Evolutionary conservation across 306 rosid species (phyloP).

Genomic region (Prunus dulcis): DNA sequence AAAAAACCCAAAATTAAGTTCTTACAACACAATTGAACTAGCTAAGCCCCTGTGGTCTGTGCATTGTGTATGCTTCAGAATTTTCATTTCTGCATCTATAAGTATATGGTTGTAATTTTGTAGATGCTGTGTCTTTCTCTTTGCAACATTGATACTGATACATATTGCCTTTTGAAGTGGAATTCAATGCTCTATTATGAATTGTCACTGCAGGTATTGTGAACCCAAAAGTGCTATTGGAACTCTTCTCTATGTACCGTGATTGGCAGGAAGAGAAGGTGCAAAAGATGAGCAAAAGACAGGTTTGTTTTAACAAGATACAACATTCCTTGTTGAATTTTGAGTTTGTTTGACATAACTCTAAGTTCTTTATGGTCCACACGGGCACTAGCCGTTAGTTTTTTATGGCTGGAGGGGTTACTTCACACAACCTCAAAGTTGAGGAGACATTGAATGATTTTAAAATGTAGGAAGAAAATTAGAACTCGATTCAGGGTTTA

Average conservation of each 20-base stretch:
- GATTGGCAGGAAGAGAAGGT: constrained; percentile 75
- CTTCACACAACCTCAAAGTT: background rate
- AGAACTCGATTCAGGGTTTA: background rate
- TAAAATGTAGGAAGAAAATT: background rate
- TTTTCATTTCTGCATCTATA: background rate
- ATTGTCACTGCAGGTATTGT: constrained; percentile 46
- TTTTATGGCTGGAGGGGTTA: background rate
- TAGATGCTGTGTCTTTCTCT: background rate
- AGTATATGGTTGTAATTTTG: background rate
- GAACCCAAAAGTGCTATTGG: constrained; percentile 77
- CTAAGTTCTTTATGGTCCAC: background rate
- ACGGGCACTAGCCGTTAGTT: background rate
- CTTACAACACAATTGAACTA: background rate
- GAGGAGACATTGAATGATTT: background rate
- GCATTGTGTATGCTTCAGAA: background rate
- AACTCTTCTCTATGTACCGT: constrained; percentile 80
- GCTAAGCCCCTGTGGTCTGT: background rate
- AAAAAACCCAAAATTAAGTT: background rate
- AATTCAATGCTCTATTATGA: constrained; percentile 15
- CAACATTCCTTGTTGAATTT: background rate
- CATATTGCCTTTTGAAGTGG: background rate
- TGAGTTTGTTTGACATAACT: background rate
- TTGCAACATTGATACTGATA: background rate
- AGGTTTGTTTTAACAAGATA: constrained; percentile 44
- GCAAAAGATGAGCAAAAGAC: constrained; percentile 61